These are phyloP conservation scores for Porphyrellus cyaneotinctus DNA, from an alignment of 768 basidiomycete species.

Conservation along the genomic window DNA sequence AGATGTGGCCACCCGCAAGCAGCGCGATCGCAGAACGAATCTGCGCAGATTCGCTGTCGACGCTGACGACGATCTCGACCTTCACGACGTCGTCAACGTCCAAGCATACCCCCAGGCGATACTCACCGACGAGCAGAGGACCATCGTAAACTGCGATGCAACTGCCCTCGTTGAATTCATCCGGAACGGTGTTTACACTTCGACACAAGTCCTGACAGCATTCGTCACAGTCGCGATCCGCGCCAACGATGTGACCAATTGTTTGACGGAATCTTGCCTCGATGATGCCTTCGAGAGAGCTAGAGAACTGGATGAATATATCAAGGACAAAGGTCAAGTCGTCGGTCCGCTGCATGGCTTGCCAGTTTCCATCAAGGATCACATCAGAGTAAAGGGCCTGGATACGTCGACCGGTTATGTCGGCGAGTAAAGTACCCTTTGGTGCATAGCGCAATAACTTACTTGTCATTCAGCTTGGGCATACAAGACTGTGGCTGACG, in stretches of 20 bases:
- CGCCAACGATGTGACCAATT: constrained; percentile 41
- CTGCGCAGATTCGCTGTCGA: constrained; percentile 9
- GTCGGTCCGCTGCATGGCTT: constrained; percentile 45
- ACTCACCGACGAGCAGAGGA: constrained; percentile 26
- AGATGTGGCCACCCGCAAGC: constrained; percentile 23
- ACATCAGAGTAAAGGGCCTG: constrained; percentile 42
- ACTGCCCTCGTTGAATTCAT: constrained; percentile 24
- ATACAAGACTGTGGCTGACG: constrained; percentile 33
- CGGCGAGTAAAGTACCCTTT: constrained; percentile 9
- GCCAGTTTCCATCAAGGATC: constrained; percentile 45
- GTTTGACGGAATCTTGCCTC: constrained; percentile 56
- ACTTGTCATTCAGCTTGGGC: constrained; percentile 36
- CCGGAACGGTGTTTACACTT: constrained; percentile 20
- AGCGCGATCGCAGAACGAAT: constrained; percentile 18
- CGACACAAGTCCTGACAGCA: constrained; percentile 26
- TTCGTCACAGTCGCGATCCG: constrained; percentile 26
- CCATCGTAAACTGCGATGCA: constrained; percentile 30
- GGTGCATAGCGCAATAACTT: not conserved
- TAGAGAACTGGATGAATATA: constrained; percentile 45
- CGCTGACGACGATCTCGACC: not conserved
- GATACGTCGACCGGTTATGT: constrained; percentile 38
- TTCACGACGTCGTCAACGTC: constrained; percentile 13
- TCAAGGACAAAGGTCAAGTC: constrained; percentile 42
- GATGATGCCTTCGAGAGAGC: constrained; percentile 48
- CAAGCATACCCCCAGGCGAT: constrained; percentile 25